Evolutionary conservation across 78 protist genomes (phyloP), one percentile per base, ranked within the genome.

Genomic region (Isochrysis galbana): DNA sequence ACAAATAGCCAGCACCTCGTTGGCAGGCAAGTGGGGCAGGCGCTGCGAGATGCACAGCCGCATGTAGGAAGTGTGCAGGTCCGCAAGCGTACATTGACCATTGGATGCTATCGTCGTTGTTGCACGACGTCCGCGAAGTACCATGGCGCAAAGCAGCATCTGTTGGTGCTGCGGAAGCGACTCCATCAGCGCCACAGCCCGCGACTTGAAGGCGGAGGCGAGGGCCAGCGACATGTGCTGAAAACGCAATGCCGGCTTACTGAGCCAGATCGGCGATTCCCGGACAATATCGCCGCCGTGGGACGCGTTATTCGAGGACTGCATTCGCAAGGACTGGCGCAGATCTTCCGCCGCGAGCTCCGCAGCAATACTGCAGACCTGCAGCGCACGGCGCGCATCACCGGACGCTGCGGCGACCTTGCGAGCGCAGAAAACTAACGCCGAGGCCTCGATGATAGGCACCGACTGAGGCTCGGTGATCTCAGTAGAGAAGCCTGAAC

Each of bases 151-250:
- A 44, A 77, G 1, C 39, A 77, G 29, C 48, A 77, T 32, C 34
- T 38, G 47, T 46, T 77, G 86, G 86, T 77, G 86, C 47, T 77
- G 86, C 44, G 86, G 86, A 14, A 77, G 86, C 86, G 86, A 77
- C 34, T 4, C 47, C 38, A 39, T 19, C 86, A 77, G 1, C 34
- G 3, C 29, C 36, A 77, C 29, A 22, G 22, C 10, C 36, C 38
- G 47, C 0, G 47, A 41, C 34, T 41, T 38, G 86, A 77, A 77
- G 34, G 48, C 3, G 47, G 34, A 7, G 48, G 29, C 14, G 47
- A 77, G 42, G n/a, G 48, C 86, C 4, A 0, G 2, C n/a, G 46
- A 2, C 86, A 77, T 77, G 23, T 70, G 80, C 34, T 70, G n/a
- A 41, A 70, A 70, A 41, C 80, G 80, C 45, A 70, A 2, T 23